Evolutionary conservation across 208 protist species (phyloP).

Genomic region (Tritrichomonas musculus): DNA sequence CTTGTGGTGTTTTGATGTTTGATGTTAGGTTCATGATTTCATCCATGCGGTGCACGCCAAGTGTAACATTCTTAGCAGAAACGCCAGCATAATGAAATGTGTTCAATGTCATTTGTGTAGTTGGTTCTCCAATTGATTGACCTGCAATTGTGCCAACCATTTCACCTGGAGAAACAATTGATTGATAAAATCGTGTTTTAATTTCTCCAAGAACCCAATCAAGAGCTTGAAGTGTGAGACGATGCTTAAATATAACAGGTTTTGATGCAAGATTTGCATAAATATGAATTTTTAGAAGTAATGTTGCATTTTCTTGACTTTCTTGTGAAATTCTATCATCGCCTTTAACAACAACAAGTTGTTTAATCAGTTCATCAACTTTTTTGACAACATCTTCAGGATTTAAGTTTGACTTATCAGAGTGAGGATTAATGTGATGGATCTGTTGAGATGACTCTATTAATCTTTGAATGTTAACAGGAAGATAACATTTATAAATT

Average conservation of each 20-base stretch:
- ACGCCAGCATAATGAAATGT: conserved; percentile 99
- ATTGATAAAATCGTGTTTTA: conserved; percentile 73
- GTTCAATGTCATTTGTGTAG: conserved; percentile 99
- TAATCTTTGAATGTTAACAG: conserved; percentile 86
- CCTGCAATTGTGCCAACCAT: conserved; percentile 96
- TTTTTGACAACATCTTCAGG: conserved; percentile 62
- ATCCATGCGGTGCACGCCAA: conserved; percentile 95
- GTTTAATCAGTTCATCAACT: conserved; percentile 45
- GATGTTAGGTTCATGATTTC: conserved; percentile 97
- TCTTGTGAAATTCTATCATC: conserved; percentile 68
- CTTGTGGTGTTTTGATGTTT: conserved; percentile 81
- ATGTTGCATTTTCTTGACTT: conserved; percentile 79
- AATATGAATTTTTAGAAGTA: conserved; percentile 77
- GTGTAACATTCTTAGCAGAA: conserved; percentile 96
- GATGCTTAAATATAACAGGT: conserved; percentile 76
- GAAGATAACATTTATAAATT: conserved; percentile 46
- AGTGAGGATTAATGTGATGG: conserved; percentile 69
- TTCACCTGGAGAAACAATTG: conserved; percentile 86
- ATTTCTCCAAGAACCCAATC: conserved; percentile 91
- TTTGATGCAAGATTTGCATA: conserved; percentile 74
- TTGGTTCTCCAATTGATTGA: conserved; percentile 97
- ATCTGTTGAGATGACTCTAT: conserved; percentile 83
- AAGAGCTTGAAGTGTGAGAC: conserved; percentile 81
- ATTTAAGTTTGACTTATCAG: conserved; percentile 69
- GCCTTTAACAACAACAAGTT: conserved; percentile 67